Evolutionary conservation across 371 early-diverging fungal species (phyloP).

Genomic region (Phascolomyces articulosus): DNA sequence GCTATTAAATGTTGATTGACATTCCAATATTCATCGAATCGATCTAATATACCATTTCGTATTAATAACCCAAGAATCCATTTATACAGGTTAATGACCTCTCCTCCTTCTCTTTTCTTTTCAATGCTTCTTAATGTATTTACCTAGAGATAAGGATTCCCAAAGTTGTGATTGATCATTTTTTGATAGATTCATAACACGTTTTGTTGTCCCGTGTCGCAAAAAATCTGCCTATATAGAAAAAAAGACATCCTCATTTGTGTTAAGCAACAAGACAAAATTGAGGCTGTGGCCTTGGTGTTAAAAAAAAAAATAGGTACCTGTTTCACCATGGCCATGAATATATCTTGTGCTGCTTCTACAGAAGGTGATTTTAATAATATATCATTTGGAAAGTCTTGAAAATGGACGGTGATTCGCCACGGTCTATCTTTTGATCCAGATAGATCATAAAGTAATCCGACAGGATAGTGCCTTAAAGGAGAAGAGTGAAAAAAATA

Average conservation of each 20-base stretch:
- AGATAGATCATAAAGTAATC: slow-evolving; percentile 67
- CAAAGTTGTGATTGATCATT: slow-evolving; percentile 72
- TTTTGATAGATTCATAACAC: slow-evolving; percentile 78
- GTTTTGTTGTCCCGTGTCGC: slow-evolving; percentile 69
- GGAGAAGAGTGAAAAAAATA: neutral
- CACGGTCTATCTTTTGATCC: slow-evolving; percentile 53
- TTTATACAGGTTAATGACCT: too few relatives aligned
- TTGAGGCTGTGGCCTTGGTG: too few relatives aligned
- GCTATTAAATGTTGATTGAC: slow-evolving; percentile 62
- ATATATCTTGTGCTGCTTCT: slow-evolving; percentile 67
- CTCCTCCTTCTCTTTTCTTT: too few relatives aligned
- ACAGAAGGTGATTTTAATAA: slow-evolving; percentile 56
- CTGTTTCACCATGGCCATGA: slow-evolving; percentile 84
- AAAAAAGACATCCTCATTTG: too few relatives aligned
- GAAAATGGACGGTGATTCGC: slow-evolving; percentile 65
- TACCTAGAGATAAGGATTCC: slow-evolving; percentile 62
- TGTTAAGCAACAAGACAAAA: neutral
- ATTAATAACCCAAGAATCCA: too few relatives aligned
- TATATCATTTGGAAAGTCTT: slow-evolving; percentile 60
- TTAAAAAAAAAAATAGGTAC: too few relatives aligned
- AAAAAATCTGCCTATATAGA: slow-evolving; percentile 69
- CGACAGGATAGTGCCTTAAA: slow-evolving; percentile 79
- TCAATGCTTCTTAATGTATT: too few relatives aligned
- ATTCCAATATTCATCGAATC: slow-evolving; percentile 64
- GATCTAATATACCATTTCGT: slow-evolving; percentile 28